phyloP scores from a whole-genome alignment of 169 alveolate species.

The Plasmodium chabaudi region DNA sequence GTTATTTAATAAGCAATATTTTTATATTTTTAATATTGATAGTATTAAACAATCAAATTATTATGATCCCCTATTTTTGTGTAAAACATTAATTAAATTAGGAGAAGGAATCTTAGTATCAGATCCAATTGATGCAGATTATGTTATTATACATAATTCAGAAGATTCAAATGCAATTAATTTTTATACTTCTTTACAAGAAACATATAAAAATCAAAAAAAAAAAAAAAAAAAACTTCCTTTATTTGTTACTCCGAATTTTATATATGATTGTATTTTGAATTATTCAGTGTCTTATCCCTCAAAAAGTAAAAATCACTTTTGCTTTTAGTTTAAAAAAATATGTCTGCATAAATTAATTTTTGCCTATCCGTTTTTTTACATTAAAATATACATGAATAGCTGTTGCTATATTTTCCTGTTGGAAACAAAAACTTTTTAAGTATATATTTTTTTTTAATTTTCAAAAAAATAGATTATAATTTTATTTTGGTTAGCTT shows the following conservation, averaged over 20 bases:
- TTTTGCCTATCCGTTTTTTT: not conserved
- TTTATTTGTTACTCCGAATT: conserved; percentile 60
- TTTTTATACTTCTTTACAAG: conserved; percentile 53
- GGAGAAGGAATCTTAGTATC: conserved; percentile 83
- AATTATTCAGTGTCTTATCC: conserved; percentile 63
- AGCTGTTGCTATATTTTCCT: no score
- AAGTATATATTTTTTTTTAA: no score
- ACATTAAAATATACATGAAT: not conserved
- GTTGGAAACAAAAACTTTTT: no score
- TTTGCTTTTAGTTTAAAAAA: conserved; percentile 10
- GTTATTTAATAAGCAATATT: conserved; percentile 83
- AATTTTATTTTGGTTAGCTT: no score
- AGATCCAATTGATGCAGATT: conserved; percentile 83
- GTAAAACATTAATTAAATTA: conserved; percentile 77
- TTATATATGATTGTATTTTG: conserved; percentile 71
- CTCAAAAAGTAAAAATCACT: conserved; percentile 56
- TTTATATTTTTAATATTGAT: conserved; percentile 78
- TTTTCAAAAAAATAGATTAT: no score
- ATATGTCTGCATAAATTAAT: not conserved
- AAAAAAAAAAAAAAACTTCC: conserved; percentile 62
- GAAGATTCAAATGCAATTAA: conserved; percentile 37
- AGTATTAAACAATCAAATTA: conserved; percentile 67
- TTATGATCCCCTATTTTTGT: conserved; percentile 56
- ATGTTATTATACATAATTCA: conserved; percentile 80
- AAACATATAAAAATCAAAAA: conserved; percentile 19